phyloP scores from a whole-genome alignment of 768 basidiomycete genomes.

The Crassisporium funariophilum region DNA sequence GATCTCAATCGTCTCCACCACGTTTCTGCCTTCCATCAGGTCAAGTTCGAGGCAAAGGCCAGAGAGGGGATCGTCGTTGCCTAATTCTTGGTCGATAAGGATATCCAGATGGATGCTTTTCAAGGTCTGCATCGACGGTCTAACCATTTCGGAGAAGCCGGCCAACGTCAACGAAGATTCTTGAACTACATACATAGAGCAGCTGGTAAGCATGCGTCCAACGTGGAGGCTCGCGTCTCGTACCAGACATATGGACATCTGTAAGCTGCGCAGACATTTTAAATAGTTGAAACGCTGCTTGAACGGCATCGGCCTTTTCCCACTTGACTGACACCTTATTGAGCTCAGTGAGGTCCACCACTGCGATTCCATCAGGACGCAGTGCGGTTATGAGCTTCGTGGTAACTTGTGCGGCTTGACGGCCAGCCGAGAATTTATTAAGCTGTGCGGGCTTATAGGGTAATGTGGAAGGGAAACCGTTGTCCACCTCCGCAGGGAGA shows the following conservation, averaged over 20 bases:
- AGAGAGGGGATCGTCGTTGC: not conserved
- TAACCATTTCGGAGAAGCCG: not conserved
- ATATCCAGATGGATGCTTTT: not conserved
- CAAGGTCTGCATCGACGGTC: not conserved
- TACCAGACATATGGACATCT: slow-evolving; percentile 1
- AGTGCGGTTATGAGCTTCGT: not conserved
- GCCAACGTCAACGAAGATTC: slow-evolving; percentile 1
- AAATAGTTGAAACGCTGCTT: not conserved
- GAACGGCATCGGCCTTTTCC: not conserved
- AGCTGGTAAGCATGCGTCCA: not conserved
- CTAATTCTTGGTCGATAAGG: not conserved
- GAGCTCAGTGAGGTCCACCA: slow-evolving; percentile 1
- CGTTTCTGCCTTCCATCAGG: not conserved
- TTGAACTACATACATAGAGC: not conserved
- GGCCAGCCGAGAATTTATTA: not conserved
- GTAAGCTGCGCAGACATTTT: not conserved
- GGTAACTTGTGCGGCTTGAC: not conserved
- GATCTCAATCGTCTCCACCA: not conserved
- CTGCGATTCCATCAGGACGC: slow-evolving; percentile 1
- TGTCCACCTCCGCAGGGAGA: not conserved
- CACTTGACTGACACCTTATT: not conserved
- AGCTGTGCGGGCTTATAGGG: not conserved
- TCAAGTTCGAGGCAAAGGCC: not conserved
- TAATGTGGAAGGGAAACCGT: not conserved
- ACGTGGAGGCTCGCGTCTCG: too few species aligned